Conservation (phyloP, 352 stramenopile genomes). For the Phytophthora colocasiae region DNA sequence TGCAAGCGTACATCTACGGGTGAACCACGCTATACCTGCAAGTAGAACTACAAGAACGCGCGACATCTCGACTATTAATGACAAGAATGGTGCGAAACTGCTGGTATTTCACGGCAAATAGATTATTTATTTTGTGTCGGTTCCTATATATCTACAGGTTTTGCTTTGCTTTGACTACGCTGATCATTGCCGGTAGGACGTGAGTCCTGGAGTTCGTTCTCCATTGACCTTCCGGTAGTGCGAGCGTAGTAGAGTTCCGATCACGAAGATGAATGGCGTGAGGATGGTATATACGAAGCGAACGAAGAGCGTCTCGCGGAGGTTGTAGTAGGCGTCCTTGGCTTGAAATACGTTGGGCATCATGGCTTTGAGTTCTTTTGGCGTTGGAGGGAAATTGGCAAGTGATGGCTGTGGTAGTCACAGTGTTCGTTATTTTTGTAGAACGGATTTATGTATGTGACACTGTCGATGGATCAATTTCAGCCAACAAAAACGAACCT, state of each 20-base stretch:
- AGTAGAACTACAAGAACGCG: background rate
- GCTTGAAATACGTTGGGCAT: constrained; percentile 23
- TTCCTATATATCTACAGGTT: background rate
- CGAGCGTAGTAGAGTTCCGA: constrained; percentile 28
- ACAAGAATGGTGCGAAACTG: constrained; percentile 22
- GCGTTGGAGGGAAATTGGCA: constrained; percentile 1
- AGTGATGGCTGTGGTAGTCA: too few relatives aligned
- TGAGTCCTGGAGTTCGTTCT: constrained; percentile 29
- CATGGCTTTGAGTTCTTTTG: constrained; percentile 2
- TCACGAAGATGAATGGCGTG: constrained; percentile 27
- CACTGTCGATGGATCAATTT: background rate
- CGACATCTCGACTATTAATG: constrained; percentile 27
- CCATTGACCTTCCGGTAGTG: constrained; percentile 42
- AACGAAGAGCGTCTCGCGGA: constrained; percentile 37
- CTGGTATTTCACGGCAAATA: constrained; percentile 5
- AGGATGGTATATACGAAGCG: constrained; percentile 36
- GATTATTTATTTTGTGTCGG: constrained; percentile 14
- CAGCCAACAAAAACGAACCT: constrained; percentile 6
- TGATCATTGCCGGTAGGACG: constrained; percentile 30
- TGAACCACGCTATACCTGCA: constrained; percentile 1
- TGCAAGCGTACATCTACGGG: constrained; percentile 1
- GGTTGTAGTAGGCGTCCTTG: constrained; percentile 23
- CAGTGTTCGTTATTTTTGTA: constrained; percentile 9
- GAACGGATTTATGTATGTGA: constrained; percentile 4
- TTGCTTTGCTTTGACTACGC: background rate